Evolutionary conservation across 2,329 filamentous ascomycete species (phyloP).

Genomic region (Aureobasidium sp.): DNA sequence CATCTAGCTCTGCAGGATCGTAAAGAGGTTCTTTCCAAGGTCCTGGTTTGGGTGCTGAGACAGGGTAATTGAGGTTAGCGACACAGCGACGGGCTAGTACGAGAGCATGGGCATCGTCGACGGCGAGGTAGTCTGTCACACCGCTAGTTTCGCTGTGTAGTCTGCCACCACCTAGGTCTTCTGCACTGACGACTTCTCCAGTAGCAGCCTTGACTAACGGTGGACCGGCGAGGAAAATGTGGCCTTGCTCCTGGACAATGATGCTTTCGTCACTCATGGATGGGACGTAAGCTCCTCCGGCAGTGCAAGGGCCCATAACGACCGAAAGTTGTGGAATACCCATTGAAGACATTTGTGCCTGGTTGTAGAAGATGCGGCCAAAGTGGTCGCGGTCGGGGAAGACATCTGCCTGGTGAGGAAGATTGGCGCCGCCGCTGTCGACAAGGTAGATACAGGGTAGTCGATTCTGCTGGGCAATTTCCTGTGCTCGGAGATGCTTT

Average conservation of each 20-base stretch:
- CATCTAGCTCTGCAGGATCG: constrained; percentile 67
- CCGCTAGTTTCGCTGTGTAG: constrained; percentile 87
- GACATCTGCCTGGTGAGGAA: constrained; percentile 90
- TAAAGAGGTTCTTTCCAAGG: constrained; percentile 72
- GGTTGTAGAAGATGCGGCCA: constrained; percentile 96
- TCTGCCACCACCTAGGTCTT: constrained; percentile 82
- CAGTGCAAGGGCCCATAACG: constrained; percentile 96
- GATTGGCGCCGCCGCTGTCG: constrained; percentile 88
- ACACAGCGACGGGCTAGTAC: constrained; percentile 76
- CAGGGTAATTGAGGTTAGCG: constrained; percentile 82
- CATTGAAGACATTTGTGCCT: constrained; percentile 80
- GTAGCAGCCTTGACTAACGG: constrained; percentile 94
- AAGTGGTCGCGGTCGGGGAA: constrained; percentile 95
- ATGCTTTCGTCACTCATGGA: constrained; percentile 98
- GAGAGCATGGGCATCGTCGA: constrained; percentile 87
- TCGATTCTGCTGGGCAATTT: constrained; percentile 81
- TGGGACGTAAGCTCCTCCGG: constrained; percentile 89
- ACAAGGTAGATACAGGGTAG: constrained; percentile 87
- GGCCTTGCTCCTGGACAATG: constrained; percentile 91
- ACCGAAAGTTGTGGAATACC: constrained; percentile 91
- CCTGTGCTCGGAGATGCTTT: constrained; percentile 90
- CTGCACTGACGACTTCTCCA: constrained; percentile 80
- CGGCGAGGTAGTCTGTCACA: constrained; percentile 90
- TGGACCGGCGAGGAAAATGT: constrained; percentile 92
- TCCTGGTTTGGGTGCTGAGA: constrained; percentile 22